Evolutionary conservation across 768 basidiomycete genomes (phyloP).

Genomic region (Tulasnella sp.): DNA sequence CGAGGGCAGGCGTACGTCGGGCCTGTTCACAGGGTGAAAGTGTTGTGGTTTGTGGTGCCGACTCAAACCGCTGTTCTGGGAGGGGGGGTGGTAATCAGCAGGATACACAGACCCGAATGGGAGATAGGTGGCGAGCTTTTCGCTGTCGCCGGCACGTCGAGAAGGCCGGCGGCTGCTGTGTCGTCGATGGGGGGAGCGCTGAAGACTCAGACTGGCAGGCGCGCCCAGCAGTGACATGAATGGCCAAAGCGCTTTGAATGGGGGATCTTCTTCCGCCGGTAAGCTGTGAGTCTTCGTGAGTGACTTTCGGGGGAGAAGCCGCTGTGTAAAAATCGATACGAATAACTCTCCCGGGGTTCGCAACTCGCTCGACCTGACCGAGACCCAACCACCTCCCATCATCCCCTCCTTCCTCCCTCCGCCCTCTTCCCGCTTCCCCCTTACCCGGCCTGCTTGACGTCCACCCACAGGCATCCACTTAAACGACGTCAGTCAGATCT

Average conservation of each 20-base stretch:
- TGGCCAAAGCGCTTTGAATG: not conserved
- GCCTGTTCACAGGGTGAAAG: conserved; percentile 9
- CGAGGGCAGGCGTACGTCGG: not conserved
- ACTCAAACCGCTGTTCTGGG: not conserved
- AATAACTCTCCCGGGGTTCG: conserved; percentile 17
- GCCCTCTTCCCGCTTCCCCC: not conserved
- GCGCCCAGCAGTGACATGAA: not conserved
- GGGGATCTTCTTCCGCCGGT: not conserved
- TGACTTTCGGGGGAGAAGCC: conserved; percentile 13
- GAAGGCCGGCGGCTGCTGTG: not conserved
- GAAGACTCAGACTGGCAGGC: not conserved
- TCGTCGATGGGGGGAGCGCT: not conserved
- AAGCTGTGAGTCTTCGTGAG: not conserved
- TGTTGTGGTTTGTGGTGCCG: conserved; percentile 17
- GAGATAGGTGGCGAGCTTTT: not conserved
- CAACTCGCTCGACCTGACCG: not conserved
- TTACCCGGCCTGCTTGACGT: not conserved
- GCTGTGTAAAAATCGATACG: conserved; percentile 20
- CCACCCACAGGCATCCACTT: not conserved
- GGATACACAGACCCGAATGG: not conserved
- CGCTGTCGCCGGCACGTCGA: not conserved
- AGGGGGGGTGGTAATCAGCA: not conserved
- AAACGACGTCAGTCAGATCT: not conserved
- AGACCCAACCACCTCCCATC: conserved; percentile 1
- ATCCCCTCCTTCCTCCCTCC: not conserved